Base-by-base conservation (phyloP, 2,329 filamentous ascomycete genomes). In the Cryphonectria nitschkei region DNA sequence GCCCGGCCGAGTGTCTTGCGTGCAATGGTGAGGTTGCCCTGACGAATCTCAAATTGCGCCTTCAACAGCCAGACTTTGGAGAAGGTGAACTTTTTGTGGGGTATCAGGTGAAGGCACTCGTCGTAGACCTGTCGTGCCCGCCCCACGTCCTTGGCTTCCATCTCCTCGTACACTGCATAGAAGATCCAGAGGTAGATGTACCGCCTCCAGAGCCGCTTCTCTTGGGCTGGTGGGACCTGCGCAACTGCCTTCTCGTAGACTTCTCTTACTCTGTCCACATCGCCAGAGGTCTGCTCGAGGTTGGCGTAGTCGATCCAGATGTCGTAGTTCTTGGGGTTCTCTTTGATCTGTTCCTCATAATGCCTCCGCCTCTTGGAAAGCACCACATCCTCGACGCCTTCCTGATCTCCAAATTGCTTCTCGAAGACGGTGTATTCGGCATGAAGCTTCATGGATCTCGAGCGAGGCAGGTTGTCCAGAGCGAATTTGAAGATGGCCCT, bases 181-280 rank as follows among this genome's bases (percentile, higher is more conserved):
- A 98, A 98, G 60, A 98, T 89, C 94, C 95, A 99, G 1, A 99
- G 87, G 79, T 98, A 99, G 72, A 99, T 97, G 81, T 99, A 99
- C 50, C 96, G 88, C 75, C 96, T 88, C 96, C 96, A 99, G 80
- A 98, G 95, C 63, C 96, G 89, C 85, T 99, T 99, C 80, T 98
- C 96, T 76, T 97, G 93, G 29, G 94, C 97, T 0, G 96, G 95
- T 2, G 96, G 96, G 19, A 98, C 90, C 78, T 99, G 95, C 6
- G 96, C 94, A 75, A 99, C 97, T 1, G 96, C 96, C 76, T 94
- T 89, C 82, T 99, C 96, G 81, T 98, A 99, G 19, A 97, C 90
- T 75, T 99, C 96, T 46, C 96, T 90, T 1, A 97, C 91, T 58
- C 93, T 90, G 74, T 97, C 94, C 0, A 88, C 83, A 78, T 98